Evolutionary conservation across 164 flowering plant genomes (phyloP).

Genomic region (Euptelea pleiosperma): DNA sequence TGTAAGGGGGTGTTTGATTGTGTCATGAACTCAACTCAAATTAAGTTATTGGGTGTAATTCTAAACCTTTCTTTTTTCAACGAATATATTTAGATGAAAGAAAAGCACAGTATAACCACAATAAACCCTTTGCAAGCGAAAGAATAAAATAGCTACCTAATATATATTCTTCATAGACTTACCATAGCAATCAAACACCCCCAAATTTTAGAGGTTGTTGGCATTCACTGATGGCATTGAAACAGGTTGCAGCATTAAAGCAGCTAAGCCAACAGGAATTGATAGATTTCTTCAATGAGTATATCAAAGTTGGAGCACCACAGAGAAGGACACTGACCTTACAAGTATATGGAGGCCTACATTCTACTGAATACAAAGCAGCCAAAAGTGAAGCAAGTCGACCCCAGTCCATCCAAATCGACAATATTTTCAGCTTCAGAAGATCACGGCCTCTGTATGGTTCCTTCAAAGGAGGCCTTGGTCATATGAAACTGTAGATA

Average conservation of each 20-base stretch:
- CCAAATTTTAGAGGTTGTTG: too few relatives aligned
- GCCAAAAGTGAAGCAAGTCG: conserved; percentile 34
- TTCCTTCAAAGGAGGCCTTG: conserved; percentile 72
- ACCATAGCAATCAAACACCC: too few relatives aligned
- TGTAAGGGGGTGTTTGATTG: too few relatives aligned
- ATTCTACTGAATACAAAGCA: conserved; percentile 45
- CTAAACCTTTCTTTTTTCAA: too few relatives aligned
- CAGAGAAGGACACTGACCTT: conserved; percentile 56
- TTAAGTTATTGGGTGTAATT: too few relatives aligned
- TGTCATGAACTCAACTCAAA: too few relatives aligned
- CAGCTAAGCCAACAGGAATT: conserved; percentile 58
- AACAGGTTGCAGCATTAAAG: conserved; percentile 75
- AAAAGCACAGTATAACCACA: too few relatives aligned
- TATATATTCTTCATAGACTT: too few relatives aligned
- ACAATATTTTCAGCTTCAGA: conserved; percentile 74
- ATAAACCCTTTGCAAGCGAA: too few relatives aligned
- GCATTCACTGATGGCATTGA: not conserved
- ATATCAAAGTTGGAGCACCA: conserved; percentile 72
- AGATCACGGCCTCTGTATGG: conserved; percentile 83
- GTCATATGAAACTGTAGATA: conserved; percentile 53
- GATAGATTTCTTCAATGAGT: conserved; percentile 68
- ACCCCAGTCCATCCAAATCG: conserved; percentile 36
- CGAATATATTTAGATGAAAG: too few relatives aligned
- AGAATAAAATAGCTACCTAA: too few relatives aligned
- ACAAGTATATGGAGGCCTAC: conserved; percentile 66